These are phyloP conservation scores for Phallus indusiatus DNA, from an alignment of 768 basidiomycete species.

Conservation along the genomic window DNA sequence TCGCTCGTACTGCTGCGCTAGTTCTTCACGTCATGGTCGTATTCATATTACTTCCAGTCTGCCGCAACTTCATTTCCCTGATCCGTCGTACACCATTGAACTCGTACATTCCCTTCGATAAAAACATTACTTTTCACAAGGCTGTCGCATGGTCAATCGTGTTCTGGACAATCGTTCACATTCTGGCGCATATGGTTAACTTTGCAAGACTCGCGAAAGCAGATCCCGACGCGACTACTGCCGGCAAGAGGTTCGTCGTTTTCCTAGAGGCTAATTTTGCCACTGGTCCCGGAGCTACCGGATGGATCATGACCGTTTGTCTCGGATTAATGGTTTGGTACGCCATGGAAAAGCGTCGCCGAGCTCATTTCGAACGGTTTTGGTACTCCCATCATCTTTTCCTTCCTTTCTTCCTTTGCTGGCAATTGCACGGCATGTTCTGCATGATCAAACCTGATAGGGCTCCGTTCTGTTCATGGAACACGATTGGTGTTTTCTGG, in stretches of 20 bases:
- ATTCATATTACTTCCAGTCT: conserved; percentile 91
- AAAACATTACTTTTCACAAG: conserved; percentile 87
- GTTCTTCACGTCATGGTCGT: conserved; percentile 86
- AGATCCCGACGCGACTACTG: conserved; percentile 42
- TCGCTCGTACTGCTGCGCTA: conserved; percentile 82
- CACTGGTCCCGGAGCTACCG: conserved; percentile 74
- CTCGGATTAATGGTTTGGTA: conserved; percentile 79
- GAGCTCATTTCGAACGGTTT: conserved; percentile 77
- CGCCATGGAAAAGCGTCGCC: conserved; percentile 70
- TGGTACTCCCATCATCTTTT: conserved; percentile 88
- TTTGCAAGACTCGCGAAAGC: conserved; percentile 56
- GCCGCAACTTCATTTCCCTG: conserved; percentile 88
- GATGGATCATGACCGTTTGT: conserved; percentile 77
- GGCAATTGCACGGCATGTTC: conserved; percentile 97
- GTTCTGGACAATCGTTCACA: conserved; percentile 64
- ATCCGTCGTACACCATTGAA: conserved; percentile 81
- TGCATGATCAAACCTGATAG: conserved; percentile 93
- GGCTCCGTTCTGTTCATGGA: conserved; percentile 77
- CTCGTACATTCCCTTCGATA: conserved; percentile 85
- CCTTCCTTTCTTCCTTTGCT: conserved; percentile 84
- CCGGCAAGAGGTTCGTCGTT: conserved; percentile 47
- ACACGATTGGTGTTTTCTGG: conserved; percentile 92
- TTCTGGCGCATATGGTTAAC: conserved; percentile 80
- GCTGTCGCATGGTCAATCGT: conserved; percentile 89
- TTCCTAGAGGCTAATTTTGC: conserved; percentile 74